Evolutionary conservation across 2,329 filamentous ascomycete species (phyloP), one percentile per base, ranked within the genome.

Genomic region (Alternaria viburni): DNA sequence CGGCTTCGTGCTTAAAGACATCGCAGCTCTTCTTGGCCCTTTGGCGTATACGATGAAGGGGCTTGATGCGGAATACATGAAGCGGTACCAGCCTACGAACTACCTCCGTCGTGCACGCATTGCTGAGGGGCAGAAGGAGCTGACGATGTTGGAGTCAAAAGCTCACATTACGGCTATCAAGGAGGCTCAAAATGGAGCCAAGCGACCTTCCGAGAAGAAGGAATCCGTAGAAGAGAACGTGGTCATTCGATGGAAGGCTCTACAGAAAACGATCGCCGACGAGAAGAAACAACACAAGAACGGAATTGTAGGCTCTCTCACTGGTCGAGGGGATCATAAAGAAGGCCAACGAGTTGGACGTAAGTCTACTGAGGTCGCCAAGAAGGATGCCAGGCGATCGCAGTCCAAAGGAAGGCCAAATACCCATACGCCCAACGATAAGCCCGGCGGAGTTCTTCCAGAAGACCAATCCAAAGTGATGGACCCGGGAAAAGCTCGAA

Each of bases 1-100:
- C 1, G 89, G 89, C 0, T 85, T 91, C 23, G 83, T 91, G 3
- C 81, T 91, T 26, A 91, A 91, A 75, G 86, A 89, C 54, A 82
- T 90, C 6, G 83, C 88, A 0, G 90, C 89, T 6, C 61, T 90
- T 1, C 74, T 89, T 1, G 88, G 88, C 0, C 88, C 88, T 0
- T 69, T 88, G 3, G 88, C 88, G 0, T 91, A 89, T 69, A 84
- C 87, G 0, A 82, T 90, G 65, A 90, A 91, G 72, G 90, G 90
- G 0, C 74, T 90, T 0, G 83, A 87, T 30, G 90, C 89, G 68
- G 87, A 91, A 72, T 77, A 83, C 1, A 81, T 85, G 64, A 85
- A 88, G 36, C 77, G 81, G 10, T 83, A 83, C 59, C 84, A 86
- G 64, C 87, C 88, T 0, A 81, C 83, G 1, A 81, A 81, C 21